Percentiles rank a stretch among this genome's conserved stretches.
Evolutionary conservation across 768 basidiomycete genomes (phyloP).

Genomic region (Lyophyllum semitale): DNA sequence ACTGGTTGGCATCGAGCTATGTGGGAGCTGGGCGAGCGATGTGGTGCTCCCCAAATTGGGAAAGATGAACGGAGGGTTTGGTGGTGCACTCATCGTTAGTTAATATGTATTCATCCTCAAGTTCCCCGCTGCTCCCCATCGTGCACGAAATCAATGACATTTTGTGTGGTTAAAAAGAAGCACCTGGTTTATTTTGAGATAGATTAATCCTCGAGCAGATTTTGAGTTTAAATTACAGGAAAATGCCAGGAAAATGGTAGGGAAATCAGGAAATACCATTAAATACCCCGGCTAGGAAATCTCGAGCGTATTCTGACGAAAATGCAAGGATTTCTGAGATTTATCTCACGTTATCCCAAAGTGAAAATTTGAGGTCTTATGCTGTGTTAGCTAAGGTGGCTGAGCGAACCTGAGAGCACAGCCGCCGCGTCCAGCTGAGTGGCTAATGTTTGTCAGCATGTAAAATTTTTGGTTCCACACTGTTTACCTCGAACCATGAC

Average conservation of each 20-base stretch:
- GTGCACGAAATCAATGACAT: background rate
- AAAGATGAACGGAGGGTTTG: background rate
- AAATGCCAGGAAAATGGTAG: background rate
- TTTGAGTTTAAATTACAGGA: background rate
- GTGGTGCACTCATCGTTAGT: background rate
- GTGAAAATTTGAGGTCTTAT: background rate
- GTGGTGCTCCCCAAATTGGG: background rate
- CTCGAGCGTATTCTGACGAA: background rate
- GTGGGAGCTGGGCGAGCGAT: background rate
- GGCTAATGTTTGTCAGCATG: too few species aligned
- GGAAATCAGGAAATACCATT: background rate
- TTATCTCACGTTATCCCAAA: background rate
- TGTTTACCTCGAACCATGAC: too few species aligned
- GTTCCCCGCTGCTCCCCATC: background rate
- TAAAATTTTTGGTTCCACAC: too few species aligned
- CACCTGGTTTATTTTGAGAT: background rate
- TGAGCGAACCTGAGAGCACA: too few species aligned
- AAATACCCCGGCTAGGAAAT: background rate
- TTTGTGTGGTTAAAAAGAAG: background rate
- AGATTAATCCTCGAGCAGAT: background rate
- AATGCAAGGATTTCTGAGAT: background rate
- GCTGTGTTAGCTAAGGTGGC: background rate
- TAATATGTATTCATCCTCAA: background rate
- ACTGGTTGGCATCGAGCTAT: background rate
- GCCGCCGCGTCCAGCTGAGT: too few species aligned